Evolutionary conservation across 2,329 filamentous ascomycete genomes (phyloP), one percentile per base, ranked within the genome.

Genomic region (Colletotrichum truncatum): DNA sequence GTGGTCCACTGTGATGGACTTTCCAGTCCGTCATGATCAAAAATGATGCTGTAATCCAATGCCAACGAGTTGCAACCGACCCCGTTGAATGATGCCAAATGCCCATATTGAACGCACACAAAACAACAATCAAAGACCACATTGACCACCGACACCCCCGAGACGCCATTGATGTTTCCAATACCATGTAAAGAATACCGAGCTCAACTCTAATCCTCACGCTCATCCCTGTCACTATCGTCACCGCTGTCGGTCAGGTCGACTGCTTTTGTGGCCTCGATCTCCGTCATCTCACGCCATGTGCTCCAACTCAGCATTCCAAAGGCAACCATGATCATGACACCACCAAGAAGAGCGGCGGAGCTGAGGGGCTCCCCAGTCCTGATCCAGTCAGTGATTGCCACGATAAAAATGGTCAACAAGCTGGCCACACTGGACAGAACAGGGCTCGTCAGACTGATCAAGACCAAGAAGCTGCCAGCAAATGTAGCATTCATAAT

Each of bases 371-470:
- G 88, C 71, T 91, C 85, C 52, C 95, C 93, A 0, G 93, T 97
- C 43, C 94, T 83, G 61, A 94, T 75, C 89, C 96, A 97, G 78
- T 99, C 96, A 59, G 93, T 93, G 28, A 98, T 82, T 1, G 95
- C 96, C 6, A 99, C 96, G 66, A 98, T 88, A 84, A 99, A 98
- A 70, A 99, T 99, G 21, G 96, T 99, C 48, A 99, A 84, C 28
- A 99, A 87, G 3, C 95, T 93, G 1, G 96, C 96, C 10, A 99
- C 96, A 16, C 92, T 97, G 63, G 91, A 95, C 4, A 99, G 84
- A 3, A 99, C 96, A 1, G 96, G 96, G 16, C 91, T 95, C 0
- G 96, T 99, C 26, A 99, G 85, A 14, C 91, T 94, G 73, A 99
- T 98, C 56, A 99, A 86, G 32, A 97, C 92, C 7, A 98, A 85